Evolutionary conservation across 768 basidiomycete species (phyloP), one percentile per base, ranked within the genome.

Genomic region (Macrolepiota fuliginosa): DNA sequence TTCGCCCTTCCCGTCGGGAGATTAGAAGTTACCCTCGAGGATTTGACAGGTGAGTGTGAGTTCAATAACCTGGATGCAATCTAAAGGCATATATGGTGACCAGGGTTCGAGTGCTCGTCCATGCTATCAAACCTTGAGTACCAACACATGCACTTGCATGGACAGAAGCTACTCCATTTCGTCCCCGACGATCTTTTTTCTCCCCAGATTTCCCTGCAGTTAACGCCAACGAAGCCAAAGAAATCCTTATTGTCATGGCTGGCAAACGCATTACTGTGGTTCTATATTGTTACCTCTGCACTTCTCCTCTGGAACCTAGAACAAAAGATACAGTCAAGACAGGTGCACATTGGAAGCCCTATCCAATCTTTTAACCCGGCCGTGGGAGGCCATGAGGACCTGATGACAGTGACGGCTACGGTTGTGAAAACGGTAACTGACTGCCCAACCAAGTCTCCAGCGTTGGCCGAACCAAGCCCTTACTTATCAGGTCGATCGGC

Each of bases 1-100:
- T 93, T 93, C 67, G 70, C 83, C 3, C 73, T 91, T n/a, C 84
- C 89, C 6, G 76, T 92, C 46, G 86, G 86, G 49, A 78, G 79
- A 68, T 72, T 92, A 61, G 85, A 89, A 67, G 87, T 90, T 1
- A 76, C 77, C 22, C 70, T 92, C 54, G 84, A 86, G 51, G 70
- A 72, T 19, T 71, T 75, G 64, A 67, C 79, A 64, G 88, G 91
- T 89, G 70, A 62, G 83, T 68, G 25, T 24, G 29, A 29, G 45
- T 60, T 55, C 57, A 35, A 52, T 54, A 65, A 47, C 39, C 35
- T 42, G 60, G 46, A 17, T 59, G 13, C 24, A 57, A 40, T 52
- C 61, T 53, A 63, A 37, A 66, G n/a, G 17, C 55, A 46, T 35
- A 9, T 35, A 22, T 49, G 62, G 66, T 27, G 37, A 63, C 47